These are phyloP conservation scores for Schrenkiella parvula DNA, from an alignment of 345 rosid genomes.

Conservation along the genomic window DNA sequence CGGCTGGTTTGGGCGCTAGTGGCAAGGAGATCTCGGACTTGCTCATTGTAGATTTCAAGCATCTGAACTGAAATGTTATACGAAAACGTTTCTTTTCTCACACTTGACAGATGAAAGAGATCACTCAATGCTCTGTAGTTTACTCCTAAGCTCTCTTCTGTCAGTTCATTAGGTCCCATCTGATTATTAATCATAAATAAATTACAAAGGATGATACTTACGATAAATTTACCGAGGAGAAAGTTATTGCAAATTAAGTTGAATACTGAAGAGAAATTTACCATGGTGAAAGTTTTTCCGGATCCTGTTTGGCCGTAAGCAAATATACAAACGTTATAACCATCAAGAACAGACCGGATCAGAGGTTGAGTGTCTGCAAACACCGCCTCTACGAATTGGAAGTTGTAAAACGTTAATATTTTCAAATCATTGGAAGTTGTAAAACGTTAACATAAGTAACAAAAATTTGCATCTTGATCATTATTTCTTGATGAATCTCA, in stretches of 20 bases:
- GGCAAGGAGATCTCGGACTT: constrained; percentile 91
- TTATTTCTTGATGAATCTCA: neutral
- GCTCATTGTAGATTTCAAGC: constrained; percentile 98
- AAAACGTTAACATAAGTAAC: neutral
- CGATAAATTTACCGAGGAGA: neutral
- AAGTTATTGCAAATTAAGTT: neutral
- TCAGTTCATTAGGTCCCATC: constrained; percentile 86
- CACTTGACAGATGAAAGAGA: constrained; percentile 65
- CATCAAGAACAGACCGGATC: constrained; percentile 94
- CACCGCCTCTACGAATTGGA: constrained; percentile 65
- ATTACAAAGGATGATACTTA: neutral
- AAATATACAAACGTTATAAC: constrained; percentile 95
- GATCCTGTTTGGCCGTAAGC: constrained; percentile 99
- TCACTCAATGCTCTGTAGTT: constrained; percentile 92
- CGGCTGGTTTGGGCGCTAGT: constrained; percentile 62
- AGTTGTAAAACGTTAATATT: neutral
- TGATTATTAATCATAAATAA: constrained; percentile 23
- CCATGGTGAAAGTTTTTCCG: constrained; percentile 97
- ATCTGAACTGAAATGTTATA: constrained; percentile 82
- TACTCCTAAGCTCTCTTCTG: constrained; percentile 77
- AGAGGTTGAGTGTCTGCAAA: constrained; percentile 84
- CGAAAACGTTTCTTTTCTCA: constrained; percentile 55
- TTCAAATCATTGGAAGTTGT: constrained; percentile 9
- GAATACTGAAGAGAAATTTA: constrained; percentile 18
- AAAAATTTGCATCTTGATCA: neutral